phyloP scores from a whole-genome alignment of 2,329 filamentous ascomycete genomes.

The Pseudogymnoascus verrucosus region DNA sequence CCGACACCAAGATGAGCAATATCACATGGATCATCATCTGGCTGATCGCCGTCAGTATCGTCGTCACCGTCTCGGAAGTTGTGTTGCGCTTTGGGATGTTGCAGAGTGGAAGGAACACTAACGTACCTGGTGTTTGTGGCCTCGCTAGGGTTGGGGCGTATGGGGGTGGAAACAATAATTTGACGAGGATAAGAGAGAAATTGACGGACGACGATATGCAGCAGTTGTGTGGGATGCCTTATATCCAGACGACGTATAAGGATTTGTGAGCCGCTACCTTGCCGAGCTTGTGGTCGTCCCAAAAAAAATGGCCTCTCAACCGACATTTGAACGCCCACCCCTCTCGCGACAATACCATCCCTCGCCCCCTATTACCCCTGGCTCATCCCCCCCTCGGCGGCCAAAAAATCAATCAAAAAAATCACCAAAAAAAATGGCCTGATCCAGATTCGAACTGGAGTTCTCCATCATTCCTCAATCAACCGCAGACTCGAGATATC shows the following conservation, averaged over 20 bases:
- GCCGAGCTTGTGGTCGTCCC: not conserved
- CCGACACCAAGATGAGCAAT: slow-evolving; percentile 87
- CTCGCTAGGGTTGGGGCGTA: not conserved
- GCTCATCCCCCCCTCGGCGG: not conserved
- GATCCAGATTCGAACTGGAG: slow-evolving; percentile 1
- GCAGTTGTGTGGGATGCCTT: slow-evolving; percentile 24
- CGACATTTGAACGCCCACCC: not conserved
- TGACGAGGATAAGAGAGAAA: slow-evolving; percentile 20
- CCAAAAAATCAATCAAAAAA: not conserved
- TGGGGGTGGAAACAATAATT: slow-evolving; percentile 17
- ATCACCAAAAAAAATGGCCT: not conserved
- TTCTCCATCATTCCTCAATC: not conserved
- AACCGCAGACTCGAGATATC: not conserved
- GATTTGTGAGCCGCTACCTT: not conserved
- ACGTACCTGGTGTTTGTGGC: not conserved
- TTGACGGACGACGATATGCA: slow-evolving; percentile 23
- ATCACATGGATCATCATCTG: slow-evolving; percentile 99
- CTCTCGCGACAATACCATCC: not conserved
- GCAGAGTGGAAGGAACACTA: slow-evolving; percentile 25
- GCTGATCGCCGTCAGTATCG: slow-evolving; percentile 81
- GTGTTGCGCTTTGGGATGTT: slow-evolving; percentile 76
- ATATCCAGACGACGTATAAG: not conserved
- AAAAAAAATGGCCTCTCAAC: not conserved
- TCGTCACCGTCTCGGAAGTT: slow-evolving; percentile 86
- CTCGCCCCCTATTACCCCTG: not conserved